Evolutionary conservation across 73 alveolate species (phyloP).

Genomic region (Paramecium primaurelia): DNA sequence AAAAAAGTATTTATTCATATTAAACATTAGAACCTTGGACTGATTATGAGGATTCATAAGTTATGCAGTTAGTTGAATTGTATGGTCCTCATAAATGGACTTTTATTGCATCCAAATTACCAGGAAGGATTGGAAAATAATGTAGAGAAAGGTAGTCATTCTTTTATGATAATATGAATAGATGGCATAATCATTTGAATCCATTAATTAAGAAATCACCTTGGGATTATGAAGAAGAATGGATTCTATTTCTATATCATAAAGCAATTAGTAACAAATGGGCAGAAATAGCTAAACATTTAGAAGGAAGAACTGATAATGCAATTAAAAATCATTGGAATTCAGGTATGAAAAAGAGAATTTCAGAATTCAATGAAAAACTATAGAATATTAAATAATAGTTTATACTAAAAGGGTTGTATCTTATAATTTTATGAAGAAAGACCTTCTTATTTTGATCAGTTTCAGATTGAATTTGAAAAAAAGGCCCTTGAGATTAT

Average conservation of each 20-base stretch:
- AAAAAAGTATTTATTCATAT: not conserved
- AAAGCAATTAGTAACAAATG: slow-evolving; percentile 93
- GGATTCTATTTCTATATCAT: slow-evolving; percentile 91
- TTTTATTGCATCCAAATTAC: slow-evolving; percentile 88
- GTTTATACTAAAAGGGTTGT: slow-evolving; percentile 14
- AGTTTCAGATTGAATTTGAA: not conserved
- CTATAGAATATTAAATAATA: not conserved
- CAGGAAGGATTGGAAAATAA: slow-evolving; percentile 97
- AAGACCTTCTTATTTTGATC: not conserved
- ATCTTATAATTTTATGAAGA: slow-evolving; percentile 14
- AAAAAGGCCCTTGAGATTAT: slow-evolving; percentile 39
- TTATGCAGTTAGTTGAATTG: slow-evolving; percentile 88
- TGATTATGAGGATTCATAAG: slow-evolving; percentile 93
- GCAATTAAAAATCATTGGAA: slow-evolving; percentile 83
- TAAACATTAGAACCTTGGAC: slow-evolving; percentile 86
- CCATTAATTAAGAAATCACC: slow-evolving; percentile 94
- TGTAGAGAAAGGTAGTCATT: slow-evolving; percentile 84
- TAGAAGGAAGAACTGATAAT: slow-evolving; percentile 80
- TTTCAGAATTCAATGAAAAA: slow-evolving; percentile 52
- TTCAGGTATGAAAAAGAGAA: slow-evolving; percentile 75
- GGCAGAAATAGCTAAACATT: slow-evolving; percentile 89
- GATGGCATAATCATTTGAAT: slow-evolving; percentile 98
- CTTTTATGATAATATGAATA: not conserved
- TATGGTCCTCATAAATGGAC: slow-evolving; percentile 98
- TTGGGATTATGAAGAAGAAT: slow-evolving; percentile 96